Evolutionary conservation across 305 asterid genomes (phyloP).

Genomic region (Plantago rigida): DNA sequence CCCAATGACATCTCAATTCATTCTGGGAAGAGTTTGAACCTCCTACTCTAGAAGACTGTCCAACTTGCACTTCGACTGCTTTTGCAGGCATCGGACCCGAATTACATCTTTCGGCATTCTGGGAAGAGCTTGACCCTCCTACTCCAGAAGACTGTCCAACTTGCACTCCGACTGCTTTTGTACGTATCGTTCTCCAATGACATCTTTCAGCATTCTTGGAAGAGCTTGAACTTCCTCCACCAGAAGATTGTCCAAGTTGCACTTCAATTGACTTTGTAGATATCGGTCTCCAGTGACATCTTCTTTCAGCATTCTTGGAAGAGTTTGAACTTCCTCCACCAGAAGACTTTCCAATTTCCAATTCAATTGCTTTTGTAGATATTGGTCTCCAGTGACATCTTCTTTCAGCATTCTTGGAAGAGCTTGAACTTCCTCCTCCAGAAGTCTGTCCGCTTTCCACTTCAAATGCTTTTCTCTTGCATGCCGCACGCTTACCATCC

Average conservation of each 20-base stretch:
- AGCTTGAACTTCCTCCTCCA: constrained; percentile 51
- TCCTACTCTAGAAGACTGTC: constrained; percentile 66
- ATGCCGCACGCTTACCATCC: constrained; percentile 46
- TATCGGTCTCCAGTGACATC: constrained; percentile 32
- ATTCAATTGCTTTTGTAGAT: constrained; percentile 42
- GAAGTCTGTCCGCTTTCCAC: constrained; percentile 55
- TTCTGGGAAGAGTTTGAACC: constrained; percentile 39
- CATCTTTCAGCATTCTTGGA: constrained; percentile 41
- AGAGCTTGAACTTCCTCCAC: constrained; percentile 48
- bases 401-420: constrained; percentile 39
- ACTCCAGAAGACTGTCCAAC: constrained; percentile 60
- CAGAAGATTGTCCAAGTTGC: constrained; percentile 57
- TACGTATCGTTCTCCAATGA: neutral
- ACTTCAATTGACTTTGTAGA: constrained; percentile 52
- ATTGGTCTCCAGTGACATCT: constrained; percentile 33
- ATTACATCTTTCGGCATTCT: constrained; percentile 38
- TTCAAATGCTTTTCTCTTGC: constrained; percentile 75
- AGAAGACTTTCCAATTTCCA: constrained; percentile 51
- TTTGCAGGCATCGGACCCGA: constrained; percentile 31
- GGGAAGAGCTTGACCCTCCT: constrained; percentile 42
- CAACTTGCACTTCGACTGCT: constrained; percentile 43
- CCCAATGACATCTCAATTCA: constrained; percentile 41
- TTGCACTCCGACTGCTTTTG: too few species aligned
- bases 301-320: constrained; percentile 22
- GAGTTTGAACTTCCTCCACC: constrained; percentile 50